phyloP scores from a whole-genome alignment of 257 asterid genomes.

The Solanum bukasovii region DNA sequence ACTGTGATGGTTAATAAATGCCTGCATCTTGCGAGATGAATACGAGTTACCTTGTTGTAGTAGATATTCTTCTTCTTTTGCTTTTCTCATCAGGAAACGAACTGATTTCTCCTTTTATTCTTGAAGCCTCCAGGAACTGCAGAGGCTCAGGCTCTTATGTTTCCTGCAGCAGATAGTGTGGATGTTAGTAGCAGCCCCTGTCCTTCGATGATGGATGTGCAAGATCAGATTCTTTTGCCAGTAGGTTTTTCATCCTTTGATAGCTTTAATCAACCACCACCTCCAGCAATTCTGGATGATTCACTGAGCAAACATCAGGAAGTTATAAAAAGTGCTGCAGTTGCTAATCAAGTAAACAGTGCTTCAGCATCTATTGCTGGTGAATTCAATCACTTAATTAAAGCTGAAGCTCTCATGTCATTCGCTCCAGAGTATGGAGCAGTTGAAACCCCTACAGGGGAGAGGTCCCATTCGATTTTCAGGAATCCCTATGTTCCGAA shows the following conservation, averaged over 20 bases:
- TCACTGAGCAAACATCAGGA: conserved; percentile 55
- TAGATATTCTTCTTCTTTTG: neutral
- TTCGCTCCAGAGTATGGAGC: conserved; percentile 97
- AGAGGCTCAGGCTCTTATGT: conserved; percentile 52
- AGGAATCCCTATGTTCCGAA: conserved; percentile 83
- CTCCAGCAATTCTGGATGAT: conserved; percentile 52
- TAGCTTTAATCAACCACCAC: conserved; percentile 50
- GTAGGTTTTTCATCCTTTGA: conserved; percentile 58
- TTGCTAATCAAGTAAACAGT: conserved; percentile 40
- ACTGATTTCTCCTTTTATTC: conserved; percentile 9
- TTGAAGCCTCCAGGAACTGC: conserved; percentile 97
- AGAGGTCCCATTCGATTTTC: conserved; percentile 55
- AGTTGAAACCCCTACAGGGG: conserved; percentile 67
- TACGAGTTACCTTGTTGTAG: neutral
- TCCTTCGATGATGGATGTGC: conserved; percentile 71
- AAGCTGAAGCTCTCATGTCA: conserved; percentile 94
- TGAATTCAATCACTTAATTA: conserved; percentile 83
- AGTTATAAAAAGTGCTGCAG: conserved; percentile 22
- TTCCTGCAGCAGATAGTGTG: conserved; percentile 63
- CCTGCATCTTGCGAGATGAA: neutral
- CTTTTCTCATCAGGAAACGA: neutral
- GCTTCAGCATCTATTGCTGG: conserved; percentile 33
- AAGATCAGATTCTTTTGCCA: conserved; percentile 78
- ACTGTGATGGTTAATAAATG: neutral
- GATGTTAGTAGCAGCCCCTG: conserved; percentile 73